These are phyloP conservation scores for Brassica balearica DNA, from an alignment of 441 rosid genomes.

Conservation along the genomic window DNA sequence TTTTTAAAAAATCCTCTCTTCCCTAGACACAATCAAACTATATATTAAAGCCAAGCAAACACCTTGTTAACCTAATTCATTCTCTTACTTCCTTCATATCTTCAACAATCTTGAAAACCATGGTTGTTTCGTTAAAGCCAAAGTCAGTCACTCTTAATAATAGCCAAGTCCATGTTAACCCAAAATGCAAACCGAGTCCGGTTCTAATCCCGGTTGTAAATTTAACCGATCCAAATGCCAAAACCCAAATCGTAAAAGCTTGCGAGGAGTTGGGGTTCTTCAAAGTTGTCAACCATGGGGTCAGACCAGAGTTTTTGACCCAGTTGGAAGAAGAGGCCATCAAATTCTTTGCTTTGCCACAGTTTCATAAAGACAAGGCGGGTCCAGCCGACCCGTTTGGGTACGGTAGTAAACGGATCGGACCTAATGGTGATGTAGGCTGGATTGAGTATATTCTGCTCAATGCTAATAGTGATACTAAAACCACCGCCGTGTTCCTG, in stretches of 20 bases:
- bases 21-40: too few relatives aligned
- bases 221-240: slow-evolving; percentile 59
- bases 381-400: slow-evolving; percentile 74
- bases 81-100: background rate
- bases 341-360: slow-evolving; percentile 56
- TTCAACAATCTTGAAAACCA: slow-evolving; percentile 29
- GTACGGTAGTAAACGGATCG: slow-evolving; percentile 77
- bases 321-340: slow-evolving; percentile 54
- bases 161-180: background rate
- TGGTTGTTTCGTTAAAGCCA: slow-evolving; percentile 33
- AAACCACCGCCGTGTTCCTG: slow-evolving; percentile 45
- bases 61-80: background rate
- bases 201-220: slow-evolving; percentile 52
- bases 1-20: too few relatives aligned
- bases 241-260: slow-evolving; percentile 51
- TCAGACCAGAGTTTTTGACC: slow-evolving; percentile 52
- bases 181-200: slow-evolving; percentile 30
- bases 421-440: slow-evolving; percentile 77
- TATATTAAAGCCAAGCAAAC: slow-evolving; percentile 3
- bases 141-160: background rate
- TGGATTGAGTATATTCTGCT: slow-evolving; percentile 86
- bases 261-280: slow-evolving; percentile 49
- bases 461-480: slow-evolving; percentile 52
- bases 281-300: slow-evolving; percentile 65
- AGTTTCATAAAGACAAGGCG: slow-evolving; percentile 50